Conservation (phyloP, 495 filamentous ascomycete species). For the Margaritispora aquatica region DNA sequence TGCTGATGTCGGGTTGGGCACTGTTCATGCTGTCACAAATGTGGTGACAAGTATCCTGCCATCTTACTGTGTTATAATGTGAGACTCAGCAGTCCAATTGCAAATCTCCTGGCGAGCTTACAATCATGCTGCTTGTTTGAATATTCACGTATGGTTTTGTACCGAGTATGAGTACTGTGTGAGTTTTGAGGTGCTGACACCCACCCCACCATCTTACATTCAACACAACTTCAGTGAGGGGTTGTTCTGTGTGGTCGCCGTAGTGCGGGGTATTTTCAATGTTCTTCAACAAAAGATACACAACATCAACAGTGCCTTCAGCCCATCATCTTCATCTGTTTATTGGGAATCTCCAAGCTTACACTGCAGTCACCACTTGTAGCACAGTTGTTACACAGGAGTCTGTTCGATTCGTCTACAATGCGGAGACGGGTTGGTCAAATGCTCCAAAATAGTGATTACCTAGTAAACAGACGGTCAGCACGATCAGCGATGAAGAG, state of each 20-base stretch:
- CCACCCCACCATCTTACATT: neutral
- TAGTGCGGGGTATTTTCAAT: neutral
- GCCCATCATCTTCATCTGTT: too few relatives aligned
- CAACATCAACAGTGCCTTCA: neutral
- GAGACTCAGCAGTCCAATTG: too few relatives aligned
- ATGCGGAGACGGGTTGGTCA: too few relatives aligned
- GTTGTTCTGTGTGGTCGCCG: neutral
- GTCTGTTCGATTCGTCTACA: neutral
- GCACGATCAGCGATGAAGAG: too few relatives aligned
- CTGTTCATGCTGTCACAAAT: slow-evolving; percentile 10
- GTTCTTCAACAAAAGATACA: neutral
- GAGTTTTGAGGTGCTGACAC: too few relatives aligned
- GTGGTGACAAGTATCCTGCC: slow-evolving; percentile 10
- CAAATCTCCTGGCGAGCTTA: neutral
- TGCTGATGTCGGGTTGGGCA: slow-evolving; percentile 12
- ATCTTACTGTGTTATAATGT: slow-evolving; percentile 13
- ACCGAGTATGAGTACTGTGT: too few relatives aligned
- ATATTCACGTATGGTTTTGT: too few relatives aligned
- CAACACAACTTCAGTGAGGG: neutral
- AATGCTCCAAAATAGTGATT: too few relatives aligned
- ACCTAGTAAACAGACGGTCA: too few relatives aligned
- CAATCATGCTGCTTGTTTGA: neutral
- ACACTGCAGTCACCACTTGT: neutral
- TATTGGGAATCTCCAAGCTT: too few relatives aligned
- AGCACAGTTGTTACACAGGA: neutral